phyloP scores from a whole-genome alignment of 129 eudicot genomes.

The Centrapalus pauciflorus region DNA sequence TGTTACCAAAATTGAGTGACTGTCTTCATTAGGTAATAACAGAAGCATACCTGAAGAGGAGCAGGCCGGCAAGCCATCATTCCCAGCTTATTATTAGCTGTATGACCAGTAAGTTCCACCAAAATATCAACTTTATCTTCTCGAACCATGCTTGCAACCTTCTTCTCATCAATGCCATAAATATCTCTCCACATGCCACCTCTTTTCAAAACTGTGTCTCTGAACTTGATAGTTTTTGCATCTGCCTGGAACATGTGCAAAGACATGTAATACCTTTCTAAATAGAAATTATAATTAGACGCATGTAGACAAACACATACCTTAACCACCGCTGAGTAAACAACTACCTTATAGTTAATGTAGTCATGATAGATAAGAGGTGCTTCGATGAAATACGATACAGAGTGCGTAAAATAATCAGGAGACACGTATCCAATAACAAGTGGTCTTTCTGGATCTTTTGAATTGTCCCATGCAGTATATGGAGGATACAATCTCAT shows the following conservation, averaged over 20 bases:
- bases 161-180: constrained; percentile 94
- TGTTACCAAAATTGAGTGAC: background rate
- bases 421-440: constrained; percentile 95
- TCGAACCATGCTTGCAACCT: constrained; percentile 81
- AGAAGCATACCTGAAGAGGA: constrained; percentile 74
- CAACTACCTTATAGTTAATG: constrained; percentile 68
- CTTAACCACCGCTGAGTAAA: constrained; percentile 97
- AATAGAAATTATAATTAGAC: background rate
- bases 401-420: constrained; percentile 97
- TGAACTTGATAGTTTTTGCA: constrained; percentile 80
- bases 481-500: constrained; percentile 74
- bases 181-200: constrained; percentile 95
- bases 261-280: constrained; percentile 12
- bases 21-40: background rate
- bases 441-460: constrained; percentile 87
- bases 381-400: constrained; percentile 93
- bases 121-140: constrained; percentile 94
- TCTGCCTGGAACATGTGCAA: constrained; percentile 66
- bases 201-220: constrained; percentile 74
- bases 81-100: constrained; percentile 95
- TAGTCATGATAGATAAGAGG: constrained; percentile 81
- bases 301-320: constrained; percentile 33
- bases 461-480: constrained; percentile 81
- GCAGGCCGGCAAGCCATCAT: constrained; percentile 98
- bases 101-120: constrained; percentile 97